Base-by-base conservation (phyloP, 2,329 filamentous ascomycete genomes). In the Ceratocystis harringtonii region DNA sequence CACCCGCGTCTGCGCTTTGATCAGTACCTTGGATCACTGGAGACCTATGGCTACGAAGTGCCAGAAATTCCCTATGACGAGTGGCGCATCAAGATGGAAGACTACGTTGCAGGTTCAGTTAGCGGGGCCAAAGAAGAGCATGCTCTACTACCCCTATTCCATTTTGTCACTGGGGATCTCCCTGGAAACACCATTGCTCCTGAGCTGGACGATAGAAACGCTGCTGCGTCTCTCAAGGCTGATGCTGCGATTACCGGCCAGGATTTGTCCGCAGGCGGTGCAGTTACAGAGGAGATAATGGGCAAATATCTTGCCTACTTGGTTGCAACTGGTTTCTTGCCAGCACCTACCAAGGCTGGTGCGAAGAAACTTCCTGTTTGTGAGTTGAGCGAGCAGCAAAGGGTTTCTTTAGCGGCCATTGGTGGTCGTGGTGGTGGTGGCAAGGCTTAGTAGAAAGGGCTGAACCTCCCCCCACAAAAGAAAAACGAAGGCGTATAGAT, bases 1-100 rank as follows among this genome's bases (percentile, higher is more conserved):
- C 89, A 92, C 73, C 90, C 90, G 1, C 81, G 90, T 17, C 81
- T 94, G 50, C 84, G 84, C 1, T 86, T 92, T 79, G 90, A 87
- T 75, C 81, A 90, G 72, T 95, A 85, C 75, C 80, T 94, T n/a
- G 81, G 81, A 22, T 78, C 82, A 0, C 78, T 95, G 6, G 80
- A 86, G 71, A 79, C 78, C 22, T 95, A 89, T 72, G 90, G 90
- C 30, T 95, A 90, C 75, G 72, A 79, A 30, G 82, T 85, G 0
- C 84, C 87, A 0, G 80, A 85, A 68, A 80, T 88, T 1, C 76
- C 81, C 44, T 95, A 94, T 71, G 74, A 80, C 2, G 77, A 80
- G 5, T 95, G 90, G 90, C 83, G 82, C 68, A 76, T 78, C 36
- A 80, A 81, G 64, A 71, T 75, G 3, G 70, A 73, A 66, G 69